Conservation (phyloP, 2,329 filamentous ascomycete species). For the Aplosporella prunicola region DNA sequence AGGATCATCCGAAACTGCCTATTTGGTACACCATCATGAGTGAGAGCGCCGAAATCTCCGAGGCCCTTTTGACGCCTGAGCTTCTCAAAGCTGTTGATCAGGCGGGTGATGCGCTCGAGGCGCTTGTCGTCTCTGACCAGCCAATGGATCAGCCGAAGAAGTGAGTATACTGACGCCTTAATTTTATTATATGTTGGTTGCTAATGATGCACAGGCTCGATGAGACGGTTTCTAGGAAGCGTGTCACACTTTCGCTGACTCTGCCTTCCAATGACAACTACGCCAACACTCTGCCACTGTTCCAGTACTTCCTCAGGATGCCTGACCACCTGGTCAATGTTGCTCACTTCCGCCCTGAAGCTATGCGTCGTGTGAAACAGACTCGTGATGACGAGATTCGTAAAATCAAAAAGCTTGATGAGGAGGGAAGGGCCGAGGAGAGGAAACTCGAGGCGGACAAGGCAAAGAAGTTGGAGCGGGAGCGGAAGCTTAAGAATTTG, state of each 20-base stretch:
- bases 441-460: constrained; percentile 47
- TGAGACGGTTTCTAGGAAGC: constrained; percentile 77
- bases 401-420: constrained; percentile 68
- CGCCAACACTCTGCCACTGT: constrained; percentile 59
- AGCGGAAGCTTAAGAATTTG: constrained; percentile 59
- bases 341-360: constrained; percentile 81
- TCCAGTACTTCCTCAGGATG: constrained; percentile 74
- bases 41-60: constrained; percentile 91
- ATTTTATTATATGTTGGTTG: constrained; percentile 1
- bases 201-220: constrained; percentile 51
- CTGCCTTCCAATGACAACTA: constrained; percentile 45
- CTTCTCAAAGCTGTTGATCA: constrained; percentile 68
- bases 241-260: constrained; percentile 66
- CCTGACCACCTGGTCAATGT: constrained; percentile 66
- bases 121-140: constrained; percentile 82
- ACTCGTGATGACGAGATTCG: constrained; percentile 72
- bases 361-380: constrained; percentile 70
- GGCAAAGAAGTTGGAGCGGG: constrained; percentile 69
- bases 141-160: constrained; percentile 76
- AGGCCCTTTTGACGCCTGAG: constrained; percentile 77
- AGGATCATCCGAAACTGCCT: constrained; percentile 84
- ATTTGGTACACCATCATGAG: constrained; percentile 90
- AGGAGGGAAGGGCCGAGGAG: constrained; percentile 60
- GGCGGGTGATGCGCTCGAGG: constrained; percentile 68
- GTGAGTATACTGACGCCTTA: constrained; percentile 42